Conservation (phyloP, 2,329 filamentous ascomycete species). For the Pseudogymnoascus destructans region DNA sequence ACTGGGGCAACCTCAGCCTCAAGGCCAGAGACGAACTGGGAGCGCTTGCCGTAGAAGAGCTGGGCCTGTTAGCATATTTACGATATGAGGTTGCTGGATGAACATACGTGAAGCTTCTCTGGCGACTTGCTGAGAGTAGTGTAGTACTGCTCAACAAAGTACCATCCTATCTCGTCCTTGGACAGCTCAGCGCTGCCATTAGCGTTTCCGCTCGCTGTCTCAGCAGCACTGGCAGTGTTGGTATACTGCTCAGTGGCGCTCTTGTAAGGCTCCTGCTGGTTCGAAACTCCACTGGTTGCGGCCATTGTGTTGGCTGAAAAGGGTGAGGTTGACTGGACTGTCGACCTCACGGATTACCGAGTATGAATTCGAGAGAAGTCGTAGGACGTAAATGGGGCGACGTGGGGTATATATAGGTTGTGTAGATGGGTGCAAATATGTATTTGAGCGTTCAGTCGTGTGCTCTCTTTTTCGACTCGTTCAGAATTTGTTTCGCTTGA, state of each 20-base stretch:
- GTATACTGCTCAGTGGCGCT: conserved; percentile 24
- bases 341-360: not conserved
- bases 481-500: conserved; percentile 8
- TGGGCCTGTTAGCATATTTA: conserved; percentile 25
- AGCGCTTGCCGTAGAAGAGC: conserved; percentile 94
- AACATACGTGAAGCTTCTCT: conserved; percentile 71
- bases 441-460: conserved; percentile 5
- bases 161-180: conserved; percentile 98
- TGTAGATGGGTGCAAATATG: conserved; percentile 4
- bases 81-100: not conserved
- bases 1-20: conserved; percentile 84
- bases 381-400: not conserved
- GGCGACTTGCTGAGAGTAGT: conserved; percentile 90
- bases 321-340: conserved; percentile 1
- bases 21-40: conserved; percentile 83
- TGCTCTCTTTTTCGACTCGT: not conserved
- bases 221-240: conserved; percentile 22
- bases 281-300: conserved; percentile 27
- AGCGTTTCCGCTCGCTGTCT: conserved; percentile 23
- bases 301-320: conserved; percentile 11
- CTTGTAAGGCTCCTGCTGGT: conserved; percentile 27
- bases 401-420: conserved; percentile 4
- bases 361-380: conserved; percentile 1
- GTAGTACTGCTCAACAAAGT: conserved; percentile 99
- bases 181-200: conserved; percentile 37